Conservation (phyloP, 306 rosid genomes). For the Citrullus colocynthis region DNA sequence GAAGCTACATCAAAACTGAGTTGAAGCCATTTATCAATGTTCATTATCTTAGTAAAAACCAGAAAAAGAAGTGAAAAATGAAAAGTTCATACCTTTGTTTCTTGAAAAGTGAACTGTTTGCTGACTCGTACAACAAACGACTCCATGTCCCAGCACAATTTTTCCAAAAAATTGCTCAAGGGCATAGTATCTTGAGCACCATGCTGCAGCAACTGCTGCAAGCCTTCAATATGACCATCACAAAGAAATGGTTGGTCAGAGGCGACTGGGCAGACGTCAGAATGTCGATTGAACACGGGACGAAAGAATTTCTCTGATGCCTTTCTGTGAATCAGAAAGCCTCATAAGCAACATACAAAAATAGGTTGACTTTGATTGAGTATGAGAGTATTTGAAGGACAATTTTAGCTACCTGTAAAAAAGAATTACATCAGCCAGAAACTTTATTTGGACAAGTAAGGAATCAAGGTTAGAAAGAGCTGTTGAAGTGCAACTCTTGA, state of each 20-base stretch:
- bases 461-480: slow-evolving; percentile 45
- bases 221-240: slow-evolving; percentile 43
- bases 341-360: slow-evolving; percentile 14
- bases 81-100: slow-evolving; percentile 45
- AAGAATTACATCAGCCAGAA: slow-evolving; percentile 56
- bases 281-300: slow-evolving; percentile 39
- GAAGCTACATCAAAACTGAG: background rate
- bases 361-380: background rate
- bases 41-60: background rate
- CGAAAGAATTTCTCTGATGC: slow-evolving; percentile 57
- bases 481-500: slow-evolving; percentile 20
- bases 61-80: background rate
- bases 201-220: slow-evolving; percentile 41
- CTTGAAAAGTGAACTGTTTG: slow-evolving; percentile 57
- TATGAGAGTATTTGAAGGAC: background rate
- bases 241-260: slow-evolving; percentile 26
- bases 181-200: slow-evolving; percentile 28
- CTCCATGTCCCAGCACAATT: slow-evolving; percentile 56
- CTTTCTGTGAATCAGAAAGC: slow-evolving; percentile 38
- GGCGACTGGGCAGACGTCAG: slow-evolving; percentile 24
- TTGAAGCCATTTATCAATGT: background rate
- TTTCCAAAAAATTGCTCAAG: slow-evolving; percentile 35
- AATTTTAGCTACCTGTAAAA: slow-evolving; percentile 45
- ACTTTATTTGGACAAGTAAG: slow-evolving; percentile 47
- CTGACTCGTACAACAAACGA: slow-evolving; percentile 36